Evolutionary conservation across 1,139 yeast genomes (phyloP).

Genomic region (Spathaspora sp.): DNA sequence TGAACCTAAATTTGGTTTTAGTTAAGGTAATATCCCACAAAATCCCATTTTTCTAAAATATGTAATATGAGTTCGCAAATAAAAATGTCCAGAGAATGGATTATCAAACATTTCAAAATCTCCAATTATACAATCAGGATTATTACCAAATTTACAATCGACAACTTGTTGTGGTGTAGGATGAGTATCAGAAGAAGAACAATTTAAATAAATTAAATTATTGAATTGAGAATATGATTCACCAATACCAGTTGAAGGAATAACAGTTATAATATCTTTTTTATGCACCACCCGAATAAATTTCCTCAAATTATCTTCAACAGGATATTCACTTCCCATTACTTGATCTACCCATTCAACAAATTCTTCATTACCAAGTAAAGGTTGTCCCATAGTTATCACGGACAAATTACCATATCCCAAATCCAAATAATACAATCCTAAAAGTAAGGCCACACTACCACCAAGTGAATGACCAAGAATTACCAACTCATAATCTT

Average conservation of each 20-base stretch:
- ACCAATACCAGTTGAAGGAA: conserved; percentile 32
- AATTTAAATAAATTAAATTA: conserved; percentile 48
- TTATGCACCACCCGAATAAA: conserved; percentile 45
- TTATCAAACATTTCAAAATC: conserved; percentile 21
- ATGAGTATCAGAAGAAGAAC: conserved; percentile 24
- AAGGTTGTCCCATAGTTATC: conserved; percentile 54
- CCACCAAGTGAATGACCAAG: conserved; percentile 58
- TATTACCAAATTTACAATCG: conserved; percentile 32
- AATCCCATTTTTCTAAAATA: conserved; percentile 49
- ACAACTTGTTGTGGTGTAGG: conserved; percentile 32
- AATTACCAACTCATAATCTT: conserved; percentile 35
- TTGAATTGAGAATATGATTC: conserved; percentile 39
- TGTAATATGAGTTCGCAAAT: conserved; percentile 43
- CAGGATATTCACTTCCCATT: conserved; percentile 27
- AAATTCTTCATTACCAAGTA: conserved; percentile 44
- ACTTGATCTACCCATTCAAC: conserved; percentile 37
- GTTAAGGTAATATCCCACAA: conserved; percentile 33
- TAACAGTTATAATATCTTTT: conserved; percentile 44
- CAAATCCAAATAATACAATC: conserved; percentile 36
- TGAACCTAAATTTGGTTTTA: conserved; percentile 40
- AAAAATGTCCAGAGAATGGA: conserved; percentile 21
- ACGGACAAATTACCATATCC: conserved; percentile 34
- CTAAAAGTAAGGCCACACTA: conserved; percentile 41
- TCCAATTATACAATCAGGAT: conserved; percentile 35
- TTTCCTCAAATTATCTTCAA: conserved; percentile 26